Evolutionary conservation across 1,284 basidiomycete species (phyloP), one percentile per base, ranked within the genome.

Genomic region (Rhodotorula sp.): DNA sequence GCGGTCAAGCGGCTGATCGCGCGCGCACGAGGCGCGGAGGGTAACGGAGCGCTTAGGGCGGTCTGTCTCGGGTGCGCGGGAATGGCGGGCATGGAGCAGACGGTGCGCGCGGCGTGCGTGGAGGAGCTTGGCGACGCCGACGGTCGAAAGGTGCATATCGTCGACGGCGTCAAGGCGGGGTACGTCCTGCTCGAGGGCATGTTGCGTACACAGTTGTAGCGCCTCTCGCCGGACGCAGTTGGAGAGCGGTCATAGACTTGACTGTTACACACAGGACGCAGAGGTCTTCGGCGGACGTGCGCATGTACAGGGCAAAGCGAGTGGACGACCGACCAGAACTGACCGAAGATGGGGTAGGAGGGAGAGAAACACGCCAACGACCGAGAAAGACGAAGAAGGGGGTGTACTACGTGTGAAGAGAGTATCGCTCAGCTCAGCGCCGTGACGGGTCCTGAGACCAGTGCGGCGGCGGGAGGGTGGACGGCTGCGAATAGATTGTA

Each of bases 61-160:
- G 82, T 87, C 45, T 78, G 84, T 49, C 80, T 86, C 50, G 85
- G 85, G 0, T 86, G 85, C 67, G 85, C 85, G n/a, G 85, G 83
- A 13, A 85, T 86, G 85, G 83, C 81, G 1, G 85, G 84, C 23
- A 81, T 86, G 79, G 82, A 83, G 55, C 77, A 79, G 45, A 82
- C 81, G 12, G 80, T 85, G 1, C n/a, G 72, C 23, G 60, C 58
- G 46, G 72, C 62, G 14, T 71, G 69, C 27, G 59, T 73, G 34
- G 72, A 78, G 42, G 76, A 80, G 59, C 76, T 76, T 14, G 78
- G 80, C 34, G 72, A 68, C 13, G 70, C 49, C 7, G 79, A 80
- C 49, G 74, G 73, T 2, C 57, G 49, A 2, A 78, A 78, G 4
- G 79, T 86, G 21, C 75, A 74, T 42, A 82, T 86, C 27, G 75